Base-by-base conservation (phyloP, 2,329 filamentous ascomycete species). In the Rutstroemia sp. region DNA sequence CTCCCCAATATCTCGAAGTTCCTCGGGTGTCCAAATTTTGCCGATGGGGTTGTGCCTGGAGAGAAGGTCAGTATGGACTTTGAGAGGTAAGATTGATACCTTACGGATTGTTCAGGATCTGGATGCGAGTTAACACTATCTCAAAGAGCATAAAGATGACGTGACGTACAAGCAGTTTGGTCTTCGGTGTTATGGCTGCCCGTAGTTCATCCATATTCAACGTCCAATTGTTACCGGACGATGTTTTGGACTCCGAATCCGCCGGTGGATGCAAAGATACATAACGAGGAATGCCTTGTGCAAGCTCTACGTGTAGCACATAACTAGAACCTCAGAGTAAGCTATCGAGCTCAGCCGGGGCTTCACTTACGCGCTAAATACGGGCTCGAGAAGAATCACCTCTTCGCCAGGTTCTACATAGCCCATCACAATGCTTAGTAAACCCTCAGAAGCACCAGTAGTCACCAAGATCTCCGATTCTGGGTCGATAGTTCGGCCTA, bases 101-200 rank as follows among this genome's bases (percentile, higher is more conserved):
- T 3, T 21, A 21, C 4, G 44, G 44, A 25, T 19, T 46, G 19
- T 46, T 46, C 14, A 46, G 4, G 17, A 46, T 9, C 44, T 46
- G 44, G 4, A 25, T 7, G 6, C 25, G 4, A 25, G 25, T 7
- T 25, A 25, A 4, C 25, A 25, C 4, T 2, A 25, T 46, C 9
- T 12, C 44, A 30, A 5, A n/a, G 4, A 46, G 12, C 44, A 19
- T 25, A 23, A 25, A 23, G 34, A 5, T 8, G 9, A 47, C 51
- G n/a, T 2, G 9, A 53, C 51, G n/a, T 46, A 46, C 51, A 19
- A 53, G 12, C 9, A 53, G 5, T 27, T 53, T 53, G 21, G 25
- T 53, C n/a, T 53, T 53, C 23, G 51, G 23, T 19, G 51, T 53
- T 6, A 36, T 46, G 17, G 51, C 40, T 14, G 51, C 51, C n/a